These are phyloP conservation scores for Leucocoprinus sp. DNA, from an alignment of 768 basidiomycete species.

Conservation along the genomic window DNA sequence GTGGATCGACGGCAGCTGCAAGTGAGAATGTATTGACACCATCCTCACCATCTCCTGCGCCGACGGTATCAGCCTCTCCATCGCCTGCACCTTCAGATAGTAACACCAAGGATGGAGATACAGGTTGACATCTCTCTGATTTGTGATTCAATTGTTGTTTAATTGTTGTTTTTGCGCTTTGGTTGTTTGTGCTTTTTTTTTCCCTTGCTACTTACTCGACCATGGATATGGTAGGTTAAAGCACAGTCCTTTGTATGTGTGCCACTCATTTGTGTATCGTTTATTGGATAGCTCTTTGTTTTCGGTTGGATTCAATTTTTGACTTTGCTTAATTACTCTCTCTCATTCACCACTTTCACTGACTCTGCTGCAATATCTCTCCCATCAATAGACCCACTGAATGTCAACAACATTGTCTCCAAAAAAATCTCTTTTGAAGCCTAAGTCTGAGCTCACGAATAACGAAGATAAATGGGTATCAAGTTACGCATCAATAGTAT, in stretches of 20 bases:
- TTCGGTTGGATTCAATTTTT: slow-evolving; percentile 6
- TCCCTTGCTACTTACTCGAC: neutral
- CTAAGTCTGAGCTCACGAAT: too few species aligned
- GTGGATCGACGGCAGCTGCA: neutral
- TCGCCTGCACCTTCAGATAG: slow-evolving; percentile 48
- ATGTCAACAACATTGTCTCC: neutral
- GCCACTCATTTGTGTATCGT: neutral
- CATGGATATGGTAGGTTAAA: slow-evolving; percentile 3
- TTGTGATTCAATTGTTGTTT: slow-evolving; percentile 10
- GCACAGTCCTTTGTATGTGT: neutral
- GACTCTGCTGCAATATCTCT: slow-evolving; percentile 2
- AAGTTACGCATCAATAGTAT: slow-evolving; percentile 1
- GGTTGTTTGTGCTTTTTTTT: slow-evolving; percentile 5
- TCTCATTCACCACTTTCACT: slow-evolving; percentile 3
- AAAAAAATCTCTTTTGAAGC: neutral
- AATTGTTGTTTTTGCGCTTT: neutral
- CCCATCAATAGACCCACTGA: slow-evolving; percentile 2
- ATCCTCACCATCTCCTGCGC: slow-evolving; percentile 15
- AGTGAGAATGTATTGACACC: slow-evolving; percentile 6
- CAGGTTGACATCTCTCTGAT: slow-evolving; percentile 36
- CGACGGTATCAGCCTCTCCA: slow-evolving; percentile 23
- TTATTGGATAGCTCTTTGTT: neutral
- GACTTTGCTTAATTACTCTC: slow-evolving; percentile 2
- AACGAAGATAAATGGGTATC: neutral
- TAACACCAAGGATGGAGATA: slow-evolving; percentile 67